Percentiles rank a stretch among this genome's conserved stretches.
These are phyloP conservation scores for Hypseocharis bilobata DNA, from an alignment of 441 rosid genomes.

Conservation along the genomic window DNA sequence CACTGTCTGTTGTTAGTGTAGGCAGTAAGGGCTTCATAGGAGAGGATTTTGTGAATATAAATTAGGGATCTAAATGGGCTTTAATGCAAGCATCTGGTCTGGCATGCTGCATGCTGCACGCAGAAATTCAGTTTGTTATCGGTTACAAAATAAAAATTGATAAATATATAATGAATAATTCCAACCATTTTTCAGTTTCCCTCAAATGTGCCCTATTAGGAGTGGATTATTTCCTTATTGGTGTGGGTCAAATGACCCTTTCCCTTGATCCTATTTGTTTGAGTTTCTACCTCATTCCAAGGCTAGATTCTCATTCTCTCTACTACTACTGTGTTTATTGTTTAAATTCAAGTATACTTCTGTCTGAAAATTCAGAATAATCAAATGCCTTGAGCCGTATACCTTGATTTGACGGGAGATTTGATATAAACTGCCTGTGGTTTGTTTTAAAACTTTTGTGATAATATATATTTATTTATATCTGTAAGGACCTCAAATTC, in stretches of 20 bases:
- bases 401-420: background rate
- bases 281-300: background rate
- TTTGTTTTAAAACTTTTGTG: background rate
- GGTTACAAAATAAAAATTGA: background rate
- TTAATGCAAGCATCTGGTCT: background rate
- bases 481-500: conserved; percentile 2
- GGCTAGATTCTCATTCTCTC: background rate
- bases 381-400: background rate
- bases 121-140: background rate
- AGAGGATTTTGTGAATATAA: background rate
- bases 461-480: too few species aligned
- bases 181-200: background rate
- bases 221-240: too few species aligned
- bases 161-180: too few species aligned
- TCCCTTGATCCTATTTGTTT: too few species aligned
- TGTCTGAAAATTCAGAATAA: background rate
- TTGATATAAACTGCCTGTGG: too few species aligned
- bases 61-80: too few species aligned
- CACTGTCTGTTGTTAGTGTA: background rate
- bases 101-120: background rate
- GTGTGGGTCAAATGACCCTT: background rate
- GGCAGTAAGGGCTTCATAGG: background rate
- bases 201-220: background rate
- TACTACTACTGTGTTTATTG: background rate
- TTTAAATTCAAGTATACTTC: background rate